Evolutionary conservation across 768 basidiomycete species (phyloP).

Genomic region (Pulveroboletus ravenelii): DNA sequence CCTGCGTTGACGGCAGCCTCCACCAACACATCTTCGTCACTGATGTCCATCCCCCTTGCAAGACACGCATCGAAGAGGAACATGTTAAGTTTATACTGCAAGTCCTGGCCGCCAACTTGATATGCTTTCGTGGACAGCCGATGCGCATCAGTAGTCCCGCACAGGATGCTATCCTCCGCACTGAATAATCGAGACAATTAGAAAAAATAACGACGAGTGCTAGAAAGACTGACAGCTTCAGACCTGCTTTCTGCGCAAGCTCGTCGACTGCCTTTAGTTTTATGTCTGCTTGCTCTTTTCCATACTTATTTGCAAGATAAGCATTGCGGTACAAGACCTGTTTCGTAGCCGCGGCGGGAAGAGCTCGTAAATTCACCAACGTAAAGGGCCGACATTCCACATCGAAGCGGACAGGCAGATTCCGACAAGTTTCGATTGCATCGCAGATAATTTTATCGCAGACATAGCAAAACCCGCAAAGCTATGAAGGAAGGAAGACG

Average conservation of each 20-base stretch:
- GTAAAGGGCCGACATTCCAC: constrained; percentile 31
- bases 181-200: constrained; percentile 18
- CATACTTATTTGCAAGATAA: constrained; percentile 20
- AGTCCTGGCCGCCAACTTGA: constrained; percentile 30
- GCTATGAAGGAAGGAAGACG: constrained; percentile 7
- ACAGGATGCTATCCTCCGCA: constrained; percentile 33
- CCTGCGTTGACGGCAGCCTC: constrained; percentile 32
- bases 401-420: constrained; percentile 30
- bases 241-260: constrained; percentile 21
- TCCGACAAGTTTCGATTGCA: constrained; percentile 30
- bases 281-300: constrained; percentile 23
- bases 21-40: constrained; percentile 32
- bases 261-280: constrained; percentile 22
- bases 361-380: constrained; percentile 12
- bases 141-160: constrained; percentile 38
- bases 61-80: constrained; percentile 39
- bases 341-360: not conserved
- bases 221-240: constrained; percentile 20
- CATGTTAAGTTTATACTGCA: constrained; percentile 35
- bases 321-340: constrained; percentile 16
- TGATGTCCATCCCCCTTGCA: constrained; percentile 32
- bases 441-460: constrained; percentile 30
- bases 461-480: constrained; percentile 36
- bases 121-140: constrained; percentile 42
- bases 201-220: not conserved